These are phyloP conservation scores for Hygrocybe punicea DNA, from an alignment of 768 basidiomycete genomes.

Conservation along the genomic window DNA sequence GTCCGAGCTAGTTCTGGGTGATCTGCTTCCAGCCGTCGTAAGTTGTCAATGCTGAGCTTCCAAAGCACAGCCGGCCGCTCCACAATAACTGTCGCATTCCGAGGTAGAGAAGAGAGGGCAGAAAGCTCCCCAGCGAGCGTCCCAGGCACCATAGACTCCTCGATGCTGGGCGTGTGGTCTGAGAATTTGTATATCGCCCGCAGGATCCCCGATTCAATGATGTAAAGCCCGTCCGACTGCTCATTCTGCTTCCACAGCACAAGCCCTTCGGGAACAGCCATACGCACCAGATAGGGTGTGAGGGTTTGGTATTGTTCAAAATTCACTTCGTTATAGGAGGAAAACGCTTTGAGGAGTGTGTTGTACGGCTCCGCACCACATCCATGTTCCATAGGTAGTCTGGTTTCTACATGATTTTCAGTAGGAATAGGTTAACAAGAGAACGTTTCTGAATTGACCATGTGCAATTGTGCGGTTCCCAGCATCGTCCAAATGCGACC, in stretches of 20 bases:
- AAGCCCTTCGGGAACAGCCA: constrained; percentile 52
- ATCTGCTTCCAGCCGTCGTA: constrained; percentile 64
- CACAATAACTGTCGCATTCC: constrained; percentile 84
- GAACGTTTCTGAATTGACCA: constrained; percentile 35
- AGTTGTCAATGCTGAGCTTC: constrained; percentile 61
- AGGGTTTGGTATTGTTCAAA: constrained; percentile 59
- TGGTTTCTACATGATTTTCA: constrained; percentile 23
- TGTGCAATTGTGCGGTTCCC: constrained; percentile 67
- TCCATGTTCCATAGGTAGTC: constrained; percentile 28
- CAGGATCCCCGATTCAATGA: constrained; percentile 84
- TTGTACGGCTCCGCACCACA: constrained; percentile 58
- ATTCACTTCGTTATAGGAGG: constrained; percentile 61
- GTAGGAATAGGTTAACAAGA: neutral
- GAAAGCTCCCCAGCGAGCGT: constrained; percentile 90
- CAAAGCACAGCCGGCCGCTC: constrained; percentile 79
- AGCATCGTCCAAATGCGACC: constrained; percentile 63
- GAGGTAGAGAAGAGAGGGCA: constrained; percentile 68
- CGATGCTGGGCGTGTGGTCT: constrained; percentile 59
- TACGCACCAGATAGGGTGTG: constrained; percentile 65
- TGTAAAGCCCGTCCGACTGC: constrained; percentile 74
- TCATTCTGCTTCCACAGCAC: constrained; percentile 80
- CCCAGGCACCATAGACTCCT: constrained; percentile 92
- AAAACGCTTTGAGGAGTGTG: constrained; percentile 77
- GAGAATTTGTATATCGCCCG: constrained; percentile 80
- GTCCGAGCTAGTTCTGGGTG: constrained; percentile 60